Base-by-base conservation (phyloP, 2,329 filamentous ascomycete genomes). In the Curvularia spicifera region DNA sequence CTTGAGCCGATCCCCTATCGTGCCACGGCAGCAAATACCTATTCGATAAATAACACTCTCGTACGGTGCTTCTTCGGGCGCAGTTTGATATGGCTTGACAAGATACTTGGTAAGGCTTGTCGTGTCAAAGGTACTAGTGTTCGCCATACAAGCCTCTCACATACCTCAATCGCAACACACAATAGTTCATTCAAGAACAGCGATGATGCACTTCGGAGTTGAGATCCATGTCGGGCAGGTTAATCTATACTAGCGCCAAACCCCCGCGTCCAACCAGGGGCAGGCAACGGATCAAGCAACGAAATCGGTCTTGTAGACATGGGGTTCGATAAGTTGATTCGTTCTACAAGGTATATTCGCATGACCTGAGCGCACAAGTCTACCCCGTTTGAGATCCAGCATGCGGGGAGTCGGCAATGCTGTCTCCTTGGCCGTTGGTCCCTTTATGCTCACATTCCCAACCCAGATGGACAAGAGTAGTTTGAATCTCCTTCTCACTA, bases 261-360 rank as follows among this genome's bases (percentile, higher is more conserved):
- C 42, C 44, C 22, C 42, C 24, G 52, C 52, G 33, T 13, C 26
- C 40, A 51, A 33, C 28, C 47, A 51, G 47, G 53, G 53, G 47
- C 47, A 51, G 24, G 47, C 42, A 51, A 31, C 47, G 40, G 31
- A 47, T n/a, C 39, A 37, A 35, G n/a, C 33, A 24, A 48, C 45
- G 46, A 24, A 51, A 46, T 13, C 18, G 53, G 47, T 46, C 26
- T 29, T 46, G 7, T 46, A 31, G 18, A 46, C 33, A 46, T 39
- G 12, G 12, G 44, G n/a, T 40, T 46, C 29, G 13, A n/a, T 5
- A 51, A 45, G 24, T 42, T 56, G 53, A 56, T 56, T 56, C 47
- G 53, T 37, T 31, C 18, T 12, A n/a, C 18, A 18, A n/a, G 2
- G 5, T 47, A 7, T 22, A 35, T 35, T 35, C 24, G 7, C 7